phyloP scores from a whole-genome alignment of 2,329 filamentous ascomycete genomes.

The Tolypocladium cylindrosporum region DNA sequence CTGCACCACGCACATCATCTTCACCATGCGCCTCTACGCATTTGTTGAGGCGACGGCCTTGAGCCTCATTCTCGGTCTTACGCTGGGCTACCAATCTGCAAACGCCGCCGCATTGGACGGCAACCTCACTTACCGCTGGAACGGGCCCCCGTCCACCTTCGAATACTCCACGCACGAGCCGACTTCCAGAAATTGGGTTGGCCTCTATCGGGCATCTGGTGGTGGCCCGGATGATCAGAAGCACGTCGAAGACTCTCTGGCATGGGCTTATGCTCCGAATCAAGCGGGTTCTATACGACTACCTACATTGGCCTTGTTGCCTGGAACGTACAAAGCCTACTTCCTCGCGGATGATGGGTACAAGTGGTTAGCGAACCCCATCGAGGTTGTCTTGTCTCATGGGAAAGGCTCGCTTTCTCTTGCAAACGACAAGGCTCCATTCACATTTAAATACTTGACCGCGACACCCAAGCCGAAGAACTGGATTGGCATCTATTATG shows the following conservation, averaged over 20 bases:
- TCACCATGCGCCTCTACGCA: neutral
- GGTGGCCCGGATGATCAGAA: constrained; percentile 20
- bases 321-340: constrained; percentile 21
- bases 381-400: constrained; percentile 9
- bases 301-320: constrained; percentile 7
- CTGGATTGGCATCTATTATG: constrained; percentile 25
- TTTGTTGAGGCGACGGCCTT: neutral
- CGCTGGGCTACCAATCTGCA: neutral
- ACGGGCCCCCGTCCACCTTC: constrained; percentile 15
- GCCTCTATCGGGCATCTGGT: constrained; percentile 18
- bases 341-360: constrained; percentile 23
- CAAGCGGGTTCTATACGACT: constrained; percentile 15
- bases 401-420: neutral
- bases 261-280: constrained; percentile 20
- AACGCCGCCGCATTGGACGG: neutral
- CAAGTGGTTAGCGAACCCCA: constrained; percentile 19
- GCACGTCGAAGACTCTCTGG: constrained; percentile 13
- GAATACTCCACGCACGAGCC: constrained; percentile 17
- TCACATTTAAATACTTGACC: constrained; percentile 22
- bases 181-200: constrained; percentile 23
- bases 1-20: neutral
- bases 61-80: neutral
- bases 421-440: constrained; percentile 1
- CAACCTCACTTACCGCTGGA: neutral
- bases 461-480: constrained; percentile 14